A percentile compares a stretch with the other conserved stretches of the same genome.
Evolutionary conservation across 805 yeast species (phyloP).

Genomic region (Cyberlindnera saturnus): DNA sequence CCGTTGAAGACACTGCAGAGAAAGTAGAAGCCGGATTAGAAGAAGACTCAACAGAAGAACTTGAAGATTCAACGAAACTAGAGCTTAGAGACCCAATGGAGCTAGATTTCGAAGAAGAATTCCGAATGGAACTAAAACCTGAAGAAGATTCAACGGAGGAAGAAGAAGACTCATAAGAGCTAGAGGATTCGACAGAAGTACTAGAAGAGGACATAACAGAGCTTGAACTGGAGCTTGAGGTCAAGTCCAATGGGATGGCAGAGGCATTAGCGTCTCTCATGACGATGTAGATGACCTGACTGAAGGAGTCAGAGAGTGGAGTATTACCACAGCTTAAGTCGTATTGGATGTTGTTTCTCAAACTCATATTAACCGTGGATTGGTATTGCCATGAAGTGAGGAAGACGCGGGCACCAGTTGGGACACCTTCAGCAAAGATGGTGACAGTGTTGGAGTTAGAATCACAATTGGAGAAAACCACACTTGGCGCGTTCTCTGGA

Average conservation of each 20-base stretch:
- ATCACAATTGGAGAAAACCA: constrained; percentile 20
- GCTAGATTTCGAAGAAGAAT: neutral
- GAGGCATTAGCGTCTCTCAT: constrained; percentile 17
- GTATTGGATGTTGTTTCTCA: constrained; percentile 8
- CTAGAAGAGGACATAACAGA: constrained; percentile 1
- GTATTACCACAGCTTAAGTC: constrained; percentile 11
- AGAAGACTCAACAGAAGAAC: neutral
- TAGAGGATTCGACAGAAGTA: neutral
- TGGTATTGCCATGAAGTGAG: constrained; percentile 28
- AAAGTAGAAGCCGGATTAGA: neutral
- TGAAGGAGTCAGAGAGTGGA: neutral
- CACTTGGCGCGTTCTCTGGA: constrained; percentile 17
- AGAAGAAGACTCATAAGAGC: neutral
- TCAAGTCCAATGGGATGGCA: constrained; percentile 14
- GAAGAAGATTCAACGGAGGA: neutral
- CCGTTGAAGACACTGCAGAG: neutral
- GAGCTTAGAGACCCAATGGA: neutral
- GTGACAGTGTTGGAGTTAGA: constrained; percentile 12
- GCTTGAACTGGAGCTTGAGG: constrained; percentile 7
- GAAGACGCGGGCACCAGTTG: constrained; percentile 24
- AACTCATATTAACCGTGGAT: neutral
- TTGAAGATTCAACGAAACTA: neutral
- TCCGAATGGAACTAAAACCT: neutral
- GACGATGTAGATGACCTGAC: constrained; percentile 4
- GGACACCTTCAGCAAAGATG: constrained; percentile 13